Base-by-base conservation (phyloP, 2,329 filamentous ascomycete species). In the Talaromyces verruculosus region DNA sequence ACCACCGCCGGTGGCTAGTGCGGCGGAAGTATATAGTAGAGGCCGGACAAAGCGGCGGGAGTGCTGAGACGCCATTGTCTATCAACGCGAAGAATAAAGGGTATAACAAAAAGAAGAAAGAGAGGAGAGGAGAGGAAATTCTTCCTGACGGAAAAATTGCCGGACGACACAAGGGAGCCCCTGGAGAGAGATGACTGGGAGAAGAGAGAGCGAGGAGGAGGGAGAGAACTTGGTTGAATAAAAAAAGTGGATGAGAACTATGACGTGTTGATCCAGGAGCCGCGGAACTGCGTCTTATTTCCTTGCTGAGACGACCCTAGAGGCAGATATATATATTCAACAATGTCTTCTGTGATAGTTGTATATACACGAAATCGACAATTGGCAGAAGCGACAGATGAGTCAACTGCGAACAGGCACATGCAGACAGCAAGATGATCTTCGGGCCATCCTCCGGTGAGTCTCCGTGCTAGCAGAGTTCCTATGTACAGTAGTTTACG, bases 21-120 rank as follows among this genome's bases (percentile, higher is more conserved):
- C 86, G 62, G 81, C 84, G 47, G 85, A 81, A 61, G 84, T 84
- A 77, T 89, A 89, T 35, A 88, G 82, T 67, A 88, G 76, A 59
- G 84, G 84, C 74, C 82, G 84, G 70, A 88, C 72, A 68, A 88
- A 73, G 68, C 84, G 84, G 68, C 79, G 79, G 53, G 76, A 77
- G 70, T 78, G 75, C 69, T 77, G 77, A 64, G 77, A 71, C 67
- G 77, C 76, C 79, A 81, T 81, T 71, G 62, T 43, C 22, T 41
- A 60, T 1, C 33, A 60, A 15, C 57, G 35, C 25, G 49, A 53
- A 5, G 37, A 19, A 45, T 19, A 22, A 45, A 19, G 37, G n/a
- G 37, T 41, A 33, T 28, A 3, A 19, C n/a, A 62, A 53, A 41
- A 10, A 13, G 19, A 39, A 22, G 8, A 13, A 28, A 6, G 49